Evolutionary conservation across 2,329 filamentous ascomycete genomes (phyloP).

Genomic region (Ophiocordyceps sinensis): DNA sequence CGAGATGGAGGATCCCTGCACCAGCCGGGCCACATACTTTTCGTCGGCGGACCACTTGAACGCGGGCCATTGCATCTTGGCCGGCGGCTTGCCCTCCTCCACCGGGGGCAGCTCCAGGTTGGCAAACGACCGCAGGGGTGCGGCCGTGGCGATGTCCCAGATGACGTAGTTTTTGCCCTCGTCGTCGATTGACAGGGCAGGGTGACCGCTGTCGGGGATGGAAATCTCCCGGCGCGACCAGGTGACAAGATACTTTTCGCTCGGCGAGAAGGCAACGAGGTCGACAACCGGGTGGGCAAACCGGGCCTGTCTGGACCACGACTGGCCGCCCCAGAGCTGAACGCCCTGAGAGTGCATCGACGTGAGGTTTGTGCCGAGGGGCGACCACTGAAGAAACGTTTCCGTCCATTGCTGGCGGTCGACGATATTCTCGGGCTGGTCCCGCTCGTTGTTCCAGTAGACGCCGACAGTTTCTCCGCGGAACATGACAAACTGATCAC

Average conservation of each 20-base stretch:
- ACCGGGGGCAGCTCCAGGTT: slow-evolving; percentile 64
- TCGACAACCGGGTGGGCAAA: slow-evolving; percentile 95
- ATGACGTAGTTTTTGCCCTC: slow-evolving; percentile 99
- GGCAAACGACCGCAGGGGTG: slow-evolving; percentile 84
- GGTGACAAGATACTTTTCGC: slow-evolving; percentile 85
- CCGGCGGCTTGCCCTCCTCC: slow-evolving; percentile 47
- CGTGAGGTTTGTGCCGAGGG: slow-evolving; percentile 81
- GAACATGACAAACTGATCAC: slow-evolving; percentile 94
- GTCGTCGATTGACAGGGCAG: slow-evolving; percentile 74
- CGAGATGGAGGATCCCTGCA: slow-evolving; percentile 75
- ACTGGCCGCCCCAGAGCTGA: slow-evolving; percentile 86
- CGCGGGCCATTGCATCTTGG: slow-evolving; percentile 93
- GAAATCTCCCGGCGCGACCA: slow-evolving; percentile 93
- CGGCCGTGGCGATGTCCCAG: slow-evolving; percentile 85
- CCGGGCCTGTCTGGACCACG: slow-evolving; percentile 80
- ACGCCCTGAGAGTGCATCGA: slow-evolving; percentile 94
- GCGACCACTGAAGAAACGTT: slow-evolving; percentile 96
- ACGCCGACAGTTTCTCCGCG: slow-evolving; percentile 83
- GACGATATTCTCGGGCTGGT: slow-evolving; percentile 73
- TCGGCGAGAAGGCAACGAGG: slow-evolving; percentile 87
- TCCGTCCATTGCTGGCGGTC: slow-evolving; percentile 96
- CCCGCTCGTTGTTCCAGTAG: slow-evolving; percentile 97
- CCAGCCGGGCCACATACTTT: slow-evolving; percentile 89
- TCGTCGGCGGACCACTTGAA: slow-evolving; percentile 99
- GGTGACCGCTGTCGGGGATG: slow-evolving; percentile 77